Percentiles rank a stretch among this genome's conserved stretches.
phyloP scores from a whole-genome alignment of 2,329 filamentous ascomycete genomes.

The Trichoderma citrinoviride region DNA sequence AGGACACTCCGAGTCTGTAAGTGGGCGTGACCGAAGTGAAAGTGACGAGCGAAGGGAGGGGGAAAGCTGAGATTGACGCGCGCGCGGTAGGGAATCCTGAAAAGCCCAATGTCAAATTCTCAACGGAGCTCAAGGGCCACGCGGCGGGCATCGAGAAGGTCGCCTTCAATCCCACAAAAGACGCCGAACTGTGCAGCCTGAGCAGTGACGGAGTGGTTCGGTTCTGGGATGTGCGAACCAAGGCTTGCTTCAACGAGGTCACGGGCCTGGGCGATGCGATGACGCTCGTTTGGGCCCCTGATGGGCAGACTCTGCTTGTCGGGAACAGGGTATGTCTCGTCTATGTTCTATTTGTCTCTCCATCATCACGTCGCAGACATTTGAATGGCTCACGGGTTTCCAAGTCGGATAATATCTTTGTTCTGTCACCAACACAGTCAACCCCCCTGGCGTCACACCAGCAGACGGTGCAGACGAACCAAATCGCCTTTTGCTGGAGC shows the following conservation, averaged over 20 bases:
- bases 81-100: slow-evolving; percentile 65
- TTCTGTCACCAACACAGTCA: slow-evolving; percentile 59
- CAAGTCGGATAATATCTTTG: slow-evolving; percentile 60
- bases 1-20: slow-evolving; percentile 70
- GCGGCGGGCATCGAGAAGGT: slow-evolving; percentile 67
- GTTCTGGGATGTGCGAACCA: slow-evolving; percentile 77
- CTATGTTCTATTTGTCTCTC: slow-evolving; percentile 16
- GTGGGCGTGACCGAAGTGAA: slow-evolving; percentile 31
- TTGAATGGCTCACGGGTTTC: neutral
- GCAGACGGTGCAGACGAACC: slow-evolving; percentile 65
- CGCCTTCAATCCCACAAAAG: slow-evolving; percentile 73
- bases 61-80: neutral
- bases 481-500: slow-evolving; percentile 71
- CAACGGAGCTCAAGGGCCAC: slow-evolving; percentile 72
- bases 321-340: slow-evolving; percentile 62
- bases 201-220: slow-evolving; percentile 71
- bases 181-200: slow-evolving; percentile 73
- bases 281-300: slow-evolving; percentile 70
- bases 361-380: neutral
- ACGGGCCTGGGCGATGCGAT: slow-evolving; percentile 65
- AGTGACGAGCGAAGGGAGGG: neutral
- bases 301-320: slow-evolving; percentile 67
- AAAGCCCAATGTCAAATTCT: slow-evolving; percentile 68
- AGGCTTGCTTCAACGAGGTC: slow-evolving; percentile 67
- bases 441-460: slow-evolving; percentile 57